phyloP scores from a whole-genome alignment of 495 filamentous ascomycete species.

The Talaromyces stipitatus region DNA sequence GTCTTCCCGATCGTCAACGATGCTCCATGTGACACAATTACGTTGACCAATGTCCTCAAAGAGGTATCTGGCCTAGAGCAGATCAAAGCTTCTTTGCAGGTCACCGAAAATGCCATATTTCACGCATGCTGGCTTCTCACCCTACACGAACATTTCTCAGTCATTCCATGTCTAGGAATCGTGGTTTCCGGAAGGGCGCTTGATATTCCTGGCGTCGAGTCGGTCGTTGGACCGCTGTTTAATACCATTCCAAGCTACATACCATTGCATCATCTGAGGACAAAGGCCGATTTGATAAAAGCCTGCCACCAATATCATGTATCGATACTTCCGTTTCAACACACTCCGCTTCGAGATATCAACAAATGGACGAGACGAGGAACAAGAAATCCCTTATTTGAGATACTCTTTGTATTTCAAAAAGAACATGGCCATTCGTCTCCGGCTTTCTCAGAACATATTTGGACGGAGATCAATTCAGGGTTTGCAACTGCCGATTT shows the following conservation, averaged over 20 bases:
- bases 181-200: conserved; percentile 66
- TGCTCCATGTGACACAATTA: conserved; percentile 14
- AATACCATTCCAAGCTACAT: conserved; percentile 75
- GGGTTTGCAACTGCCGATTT: conserved; percentile 53
- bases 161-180: conserved; percentile 45
- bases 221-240: conserved; percentile 76
- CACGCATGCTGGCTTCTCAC: conserved; percentile 62
- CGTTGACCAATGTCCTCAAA: conserved; percentile 20
- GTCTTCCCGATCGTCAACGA: conserved; percentile 12
- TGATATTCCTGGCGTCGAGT: conserved; percentile 55
- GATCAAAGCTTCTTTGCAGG: conserved; percentile 46
- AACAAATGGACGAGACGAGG: conserved; percentile 57
- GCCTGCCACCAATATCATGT: conserved; percentile 56
- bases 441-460: conserved; percentile 12
- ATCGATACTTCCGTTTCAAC: conserved; percentile 53
- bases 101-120: conserved; percentile 68
- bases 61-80: conserved; percentile 31
- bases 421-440: conserved; percentile 23
- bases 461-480: conserved; percentile 51
- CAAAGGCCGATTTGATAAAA: conserved; percentile 42
- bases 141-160: conserved; percentile 30
- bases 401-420: conserved; percentile 82
- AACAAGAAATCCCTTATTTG: conserved; percentile 57
- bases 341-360: conserved; percentile 64
- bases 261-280: conserved; percentile 33